Percentiles rank a stretch among this genome's conserved stretches.
Conservation (phyloP, 805 yeast genomes). For the Cyberlindnera veronae region DNA sequence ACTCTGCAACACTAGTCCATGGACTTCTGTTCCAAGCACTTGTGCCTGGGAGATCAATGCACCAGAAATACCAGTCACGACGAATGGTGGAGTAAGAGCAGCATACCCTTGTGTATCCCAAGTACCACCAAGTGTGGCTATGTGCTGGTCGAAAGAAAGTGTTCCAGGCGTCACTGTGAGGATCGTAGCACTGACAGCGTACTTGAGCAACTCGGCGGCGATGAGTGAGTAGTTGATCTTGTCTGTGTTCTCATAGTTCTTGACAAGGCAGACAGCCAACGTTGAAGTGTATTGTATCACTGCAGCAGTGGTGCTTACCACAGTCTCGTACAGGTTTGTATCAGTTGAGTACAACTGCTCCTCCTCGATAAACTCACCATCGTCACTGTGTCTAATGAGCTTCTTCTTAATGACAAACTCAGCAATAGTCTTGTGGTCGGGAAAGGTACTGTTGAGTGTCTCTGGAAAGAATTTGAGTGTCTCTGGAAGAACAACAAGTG, state of each 20-base stretch:
- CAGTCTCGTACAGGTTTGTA: slow-evolving; percentile 5
- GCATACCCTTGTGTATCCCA: slow-evolving; percentile 14
- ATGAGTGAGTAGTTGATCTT: slow-evolving; percentile 32
- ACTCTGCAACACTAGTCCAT: slow-evolving; percentile 39
- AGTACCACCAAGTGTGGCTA: slow-evolving; percentile 16
- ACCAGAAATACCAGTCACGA: slow-evolving; percentile 57
- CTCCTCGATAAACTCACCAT: slow-evolving; percentile 41
- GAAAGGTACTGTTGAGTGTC: slow-evolving; percentile 2
- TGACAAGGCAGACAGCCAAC: slow-evolving; percentile 14
- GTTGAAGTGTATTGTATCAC: slow-evolving; percentile 16
- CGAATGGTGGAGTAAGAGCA: slow-evolving; percentile 54
- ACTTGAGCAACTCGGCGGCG: slow-evolving; percentile 23
- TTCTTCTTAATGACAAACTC: slow-evolving; percentile 10
- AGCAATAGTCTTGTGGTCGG: not conserved
- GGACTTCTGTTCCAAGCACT: slow-evolving; percentile 13
- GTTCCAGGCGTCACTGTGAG: slow-evolving; percentile 33
- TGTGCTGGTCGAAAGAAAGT: slow-evolving; percentile 26
- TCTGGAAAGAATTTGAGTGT: slow-evolving; percentile 19
- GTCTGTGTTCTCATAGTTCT: slow-evolving; percentile 28
- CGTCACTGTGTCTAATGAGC: slow-evolving; percentile 7
- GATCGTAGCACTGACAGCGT: slow-evolving; percentile 2
- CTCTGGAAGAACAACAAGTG: slow-evolving; percentile 14
- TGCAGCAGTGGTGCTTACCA: slow-evolving; percentile 10
- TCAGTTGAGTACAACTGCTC: slow-evolving; percentile 40
- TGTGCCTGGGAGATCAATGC: slow-evolving; percentile 32